Evolutionary conservation across 2,329 filamentous ascomycete genomes (phyloP).

Genomic region (Ophiostoma piceae): DNA sequence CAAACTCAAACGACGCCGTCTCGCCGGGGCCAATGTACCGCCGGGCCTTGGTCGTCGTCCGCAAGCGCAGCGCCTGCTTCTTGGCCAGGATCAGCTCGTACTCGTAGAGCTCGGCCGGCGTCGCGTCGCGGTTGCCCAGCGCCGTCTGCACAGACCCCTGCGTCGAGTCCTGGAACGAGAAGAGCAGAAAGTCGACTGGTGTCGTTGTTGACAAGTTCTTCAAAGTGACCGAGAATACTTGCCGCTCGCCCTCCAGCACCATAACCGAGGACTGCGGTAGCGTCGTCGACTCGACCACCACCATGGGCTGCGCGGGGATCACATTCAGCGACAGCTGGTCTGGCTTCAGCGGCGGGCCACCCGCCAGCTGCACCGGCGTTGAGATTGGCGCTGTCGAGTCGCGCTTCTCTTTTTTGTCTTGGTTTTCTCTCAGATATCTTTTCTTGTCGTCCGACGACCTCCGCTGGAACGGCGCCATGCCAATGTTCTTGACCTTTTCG

Average conservation of each 20-base stretch:
- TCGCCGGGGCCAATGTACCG: slow-evolving; percentile 62
- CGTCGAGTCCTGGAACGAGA: slow-evolving; percentile 86
- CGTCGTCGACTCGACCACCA: slow-evolving; percentile 69
- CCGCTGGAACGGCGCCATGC: slow-evolving; percentile 53
- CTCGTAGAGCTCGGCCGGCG: slow-evolving; percentile 76
- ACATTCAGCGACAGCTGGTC: slow-evolving; percentile 62
- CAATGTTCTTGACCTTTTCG: slow-evolving; percentile 70
- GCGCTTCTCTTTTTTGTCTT: neutral
- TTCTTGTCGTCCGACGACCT: neutral
- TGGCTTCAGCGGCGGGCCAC: slow-evolving; percentile 41
- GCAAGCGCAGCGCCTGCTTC: slow-evolving; percentile 61
- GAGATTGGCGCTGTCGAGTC: neutral
- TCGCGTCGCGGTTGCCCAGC: slow-evolving; percentile 68
- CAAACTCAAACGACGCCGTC: slow-evolving; percentile 69
- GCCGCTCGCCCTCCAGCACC: slow-evolving; percentile 85
- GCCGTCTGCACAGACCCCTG: slow-evolving; percentile 70
- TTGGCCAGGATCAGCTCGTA: slow-evolving; percentile 73
- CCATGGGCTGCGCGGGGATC: slow-evolving; percentile 70
- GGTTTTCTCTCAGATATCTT: neutral
- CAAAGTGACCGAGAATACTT: slow-evolving; percentile 70
- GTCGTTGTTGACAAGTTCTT: slow-evolving; percentile 68
- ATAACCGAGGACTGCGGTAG: slow-evolving; percentile 81
- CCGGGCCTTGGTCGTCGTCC: slow-evolving; percentile 19
- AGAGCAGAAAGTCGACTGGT: slow-evolving; percentile 75
- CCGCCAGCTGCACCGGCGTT: slow-evolving; percentile 3